Evolutionary conservation across 768 basidiomycete species (phyloP), one percentile per base, ranked within the genome.

Genomic region (Auriculariales sp.): DNA sequence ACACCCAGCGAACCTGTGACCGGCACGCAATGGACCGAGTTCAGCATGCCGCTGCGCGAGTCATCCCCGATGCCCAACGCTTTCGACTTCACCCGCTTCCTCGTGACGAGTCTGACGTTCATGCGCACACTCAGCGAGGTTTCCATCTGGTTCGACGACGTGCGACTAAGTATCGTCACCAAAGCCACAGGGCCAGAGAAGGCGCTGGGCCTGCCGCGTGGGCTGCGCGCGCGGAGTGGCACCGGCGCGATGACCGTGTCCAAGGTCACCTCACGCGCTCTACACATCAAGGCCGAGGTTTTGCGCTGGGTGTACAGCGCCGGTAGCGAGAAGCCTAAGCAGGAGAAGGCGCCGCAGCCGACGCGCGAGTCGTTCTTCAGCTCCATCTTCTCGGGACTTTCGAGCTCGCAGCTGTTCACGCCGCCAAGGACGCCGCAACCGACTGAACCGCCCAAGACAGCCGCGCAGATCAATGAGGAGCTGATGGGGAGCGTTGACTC

Each of bases 21-120:
- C 1, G 64, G 64, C 14, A 60, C 61, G 48, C 58, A 69, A 3
- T 95, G 91, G 88, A 92, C 94, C 3, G 73, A 82, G 0, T 95
- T 99, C 62, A 77, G 86, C 52, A 93, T 99, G 87, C 70, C 72
- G 3, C 71, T 95, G 2, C 75, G 94, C 44, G 87, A 94, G 58
- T 77, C 83, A 3, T 68, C 72, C 2, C 77, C 90, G 0, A 80
- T 94, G 51, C 90, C 89, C 0, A 71, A 77, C 15, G 73, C 85
- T 5, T 87, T 93, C 54, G 91, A 97, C 58, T 81, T 97, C 54
- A 78, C 84, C 28, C 77, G 88, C 19, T 97, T 99, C 62, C 72
- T 99, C 17, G 74, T 82, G 32, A 93, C 91, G 2, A 88, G 86
- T 0, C 80, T 99, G 49, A 92, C 91, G 0, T 99, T 99, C 66